Evolutionary conservation across 306 rosid species (phyloP).

Genomic region (Vigna trinervia): DNA sequence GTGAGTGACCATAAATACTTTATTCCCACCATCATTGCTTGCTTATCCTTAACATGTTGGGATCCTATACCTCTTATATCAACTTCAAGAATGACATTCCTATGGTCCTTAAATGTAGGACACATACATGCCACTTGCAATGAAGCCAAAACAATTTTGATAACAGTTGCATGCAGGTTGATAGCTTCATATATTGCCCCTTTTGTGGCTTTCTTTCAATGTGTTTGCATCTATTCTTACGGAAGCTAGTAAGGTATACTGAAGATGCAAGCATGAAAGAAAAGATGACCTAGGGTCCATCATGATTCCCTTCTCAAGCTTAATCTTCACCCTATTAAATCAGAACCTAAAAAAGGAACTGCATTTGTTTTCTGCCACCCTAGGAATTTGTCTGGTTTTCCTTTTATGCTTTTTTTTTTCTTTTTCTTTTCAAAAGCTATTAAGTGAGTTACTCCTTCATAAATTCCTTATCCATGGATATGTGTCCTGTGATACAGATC

Average conservation of each 20-base stretch:
- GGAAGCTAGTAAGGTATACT: neutral
- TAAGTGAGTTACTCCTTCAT: no score
- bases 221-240: slow-evolving; percentile 39
- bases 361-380: no score
- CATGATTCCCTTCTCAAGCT: no score
- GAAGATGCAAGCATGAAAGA: slow-evolving; percentile 25
- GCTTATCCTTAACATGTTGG: slow-evolving; percentile 20
- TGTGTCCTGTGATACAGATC: no score
- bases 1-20: neutral
- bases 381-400: no score
- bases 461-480: no score
- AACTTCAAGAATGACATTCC: slow-evolving; percentile 34
- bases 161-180: slow-evolving; percentile 8
- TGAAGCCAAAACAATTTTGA: slow-evolving; percentile 16
- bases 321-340: no score
- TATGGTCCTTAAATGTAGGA: slow-evolving; percentile 31
- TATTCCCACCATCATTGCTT: neutral
- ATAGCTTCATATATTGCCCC: slow-evolving; percentile 27
- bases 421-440: no score
- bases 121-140: slow-evolving; percentile 28
- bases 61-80: slow-evolving; percentile 32
- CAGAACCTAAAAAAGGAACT: no score
- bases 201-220: slow-evolving; percentile 8
- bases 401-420: no score
- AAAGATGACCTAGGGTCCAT: neutral